These are phyloP conservation scores for Cydonia oblonga DNA, from an alignment of 331 rosid genomes.

Conservation along the genomic window DNA sequence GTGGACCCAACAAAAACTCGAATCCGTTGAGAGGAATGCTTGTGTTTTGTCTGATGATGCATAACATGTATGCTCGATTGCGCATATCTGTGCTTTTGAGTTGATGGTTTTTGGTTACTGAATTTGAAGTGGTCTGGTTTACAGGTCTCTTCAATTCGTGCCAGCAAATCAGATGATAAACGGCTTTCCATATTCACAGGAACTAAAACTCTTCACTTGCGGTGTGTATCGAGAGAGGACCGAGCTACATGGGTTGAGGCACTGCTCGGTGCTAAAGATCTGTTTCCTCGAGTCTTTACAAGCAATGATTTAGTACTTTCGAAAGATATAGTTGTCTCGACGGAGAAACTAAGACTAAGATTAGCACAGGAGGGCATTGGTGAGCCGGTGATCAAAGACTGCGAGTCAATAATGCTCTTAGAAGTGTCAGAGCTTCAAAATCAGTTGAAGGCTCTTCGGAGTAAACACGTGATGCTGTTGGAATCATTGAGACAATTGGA, in stretches of 20 bases:
- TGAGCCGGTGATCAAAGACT: slow-evolving; percentile 61
- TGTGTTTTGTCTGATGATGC: not conserved
- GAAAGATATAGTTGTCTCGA: slow-evolving; percentile 74
- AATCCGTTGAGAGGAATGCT: not conserved
- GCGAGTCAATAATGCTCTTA: slow-evolving; percentile 78
- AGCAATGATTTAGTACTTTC: slow-evolving; percentile 64
- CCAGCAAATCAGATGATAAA: slow-evolving; percentile 94
- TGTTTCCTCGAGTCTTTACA: slow-evolving; percentile 66
- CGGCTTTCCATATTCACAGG: slow-evolving; percentile 92
- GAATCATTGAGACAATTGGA: slow-evolving; percentile 79
- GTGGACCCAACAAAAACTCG: not conserved
- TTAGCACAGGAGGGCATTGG: slow-evolving; percentile 68
- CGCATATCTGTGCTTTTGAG: not conserved
- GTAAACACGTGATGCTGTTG: slow-evolving; percentile 63
- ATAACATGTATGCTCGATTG: not conserved
- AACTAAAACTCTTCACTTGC: slow-evolving; percentile 85
- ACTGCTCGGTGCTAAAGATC: slow-evolving; percentile 76
- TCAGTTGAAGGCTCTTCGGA: slow-evolving; percentile 66
- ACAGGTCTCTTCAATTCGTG: slow-evolving; percentile 93
- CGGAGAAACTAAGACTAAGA: slow-evolving; percentile 73
- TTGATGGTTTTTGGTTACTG: slow-evolving; percentile 11
- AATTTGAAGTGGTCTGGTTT: slow-evolving; percentile 22
- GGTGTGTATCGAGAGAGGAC: slow-evolving; percentile 70
- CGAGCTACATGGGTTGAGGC: slow-evolving; percentile 89
- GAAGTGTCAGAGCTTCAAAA: slow-evolving; percentile 78